Conservation (phyloP, 345 rosid genomes). For the Citrus trifoliata region DNA sequence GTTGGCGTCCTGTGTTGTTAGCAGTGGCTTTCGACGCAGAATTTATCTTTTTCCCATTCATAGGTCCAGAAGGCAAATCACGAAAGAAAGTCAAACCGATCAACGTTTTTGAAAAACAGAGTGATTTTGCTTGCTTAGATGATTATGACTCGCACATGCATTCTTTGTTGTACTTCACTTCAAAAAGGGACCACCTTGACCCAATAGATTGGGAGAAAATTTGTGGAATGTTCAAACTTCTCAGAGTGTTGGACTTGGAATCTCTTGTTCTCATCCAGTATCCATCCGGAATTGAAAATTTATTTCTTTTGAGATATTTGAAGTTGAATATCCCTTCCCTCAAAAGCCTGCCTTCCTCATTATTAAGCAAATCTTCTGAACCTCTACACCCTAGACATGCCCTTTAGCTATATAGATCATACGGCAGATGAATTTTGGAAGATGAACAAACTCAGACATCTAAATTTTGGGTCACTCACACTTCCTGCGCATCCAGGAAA, state of each 20-base stretch:
- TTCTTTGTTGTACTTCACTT: neutral
- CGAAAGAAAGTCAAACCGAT: fast-evolving
- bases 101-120: fast-evolving
- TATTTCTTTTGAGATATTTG: neutral
- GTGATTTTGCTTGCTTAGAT: neutral
- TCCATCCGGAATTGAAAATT: neutral
- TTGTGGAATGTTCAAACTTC: neutral
- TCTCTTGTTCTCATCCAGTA: neutral
- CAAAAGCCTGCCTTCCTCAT: neutral
- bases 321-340: neutral
- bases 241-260: neutral
- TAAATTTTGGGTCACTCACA: neutral
- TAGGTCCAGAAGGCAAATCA: fast-evolving
- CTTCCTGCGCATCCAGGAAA: neutral
- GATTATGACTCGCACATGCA: neutral
- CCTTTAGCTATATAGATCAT: neutral
- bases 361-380: neutral
- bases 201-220: too few species aligned
- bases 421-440: neutral
- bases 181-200: too few species aligned
- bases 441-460: neutral
- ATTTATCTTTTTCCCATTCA: too few species aligned
- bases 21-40: too few species aligned
- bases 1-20: too few species aligned
- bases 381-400: neutral